phyloP scores from a whole-genome alignment of 176 grass and related monocot species.

The Puccinellia tenuiflora region DNA sequence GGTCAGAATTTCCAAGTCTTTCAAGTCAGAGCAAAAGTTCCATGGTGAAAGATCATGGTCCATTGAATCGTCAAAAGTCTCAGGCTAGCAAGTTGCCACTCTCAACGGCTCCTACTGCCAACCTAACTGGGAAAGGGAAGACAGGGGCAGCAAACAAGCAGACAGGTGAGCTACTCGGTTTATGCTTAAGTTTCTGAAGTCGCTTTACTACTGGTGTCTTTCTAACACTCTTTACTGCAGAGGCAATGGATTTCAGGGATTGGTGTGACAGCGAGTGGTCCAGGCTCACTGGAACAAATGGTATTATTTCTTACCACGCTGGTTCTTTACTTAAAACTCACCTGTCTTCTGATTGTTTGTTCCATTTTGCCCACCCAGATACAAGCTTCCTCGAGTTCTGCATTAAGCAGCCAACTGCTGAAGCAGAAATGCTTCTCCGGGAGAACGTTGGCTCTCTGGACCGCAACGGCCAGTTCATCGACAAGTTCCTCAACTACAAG shows the following conservation, averaged over 20 bases:
- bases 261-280: slow-evolving; percentile 85
- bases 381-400: slow-evolving; percentile 91
- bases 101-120: slow-evolving; percentile 27
- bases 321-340: slow-evolving; percentile 12
- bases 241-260: slow-evolving; percentile 87
- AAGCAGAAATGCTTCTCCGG: slow-evolving; percentile 65
- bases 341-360: not conserved
- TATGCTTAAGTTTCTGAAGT: slow-evolving; percentile 4
- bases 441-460: slow-evolving; percentile 86
- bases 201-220: slow-evolving; percentile 7
- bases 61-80: slow-evolving; percentile 57
- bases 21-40: slow-evolving; percentile 44
- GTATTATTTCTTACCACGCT: slow-evolving; percentile 39
- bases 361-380: slow-evolving; percentile 44
- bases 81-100: slow-evolving; percentile 33
- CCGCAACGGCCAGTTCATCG: slow-evolving; percentile 65
- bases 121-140: slow-evolving; percentile 49
- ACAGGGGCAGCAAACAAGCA: slow-evolving; percentile 53
- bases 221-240: slow-evolving; percentile 45
- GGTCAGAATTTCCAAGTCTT: slow-evolving; percentile 65
- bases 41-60: slow-evolving; percentile 43
- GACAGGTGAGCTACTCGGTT: slow-evolving; percentile 40
- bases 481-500: slow-evolving; percentile 93
- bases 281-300: slow-evolving; percentile 78
- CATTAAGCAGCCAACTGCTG: slow-evolving; percentile 66